Percentiles rank a stretch among this genome's conserved stretches.
Evolutionary conservation across 164 flowering plant species (phyloP).

Genomic region (Nymphaea thermarum): DNA sequence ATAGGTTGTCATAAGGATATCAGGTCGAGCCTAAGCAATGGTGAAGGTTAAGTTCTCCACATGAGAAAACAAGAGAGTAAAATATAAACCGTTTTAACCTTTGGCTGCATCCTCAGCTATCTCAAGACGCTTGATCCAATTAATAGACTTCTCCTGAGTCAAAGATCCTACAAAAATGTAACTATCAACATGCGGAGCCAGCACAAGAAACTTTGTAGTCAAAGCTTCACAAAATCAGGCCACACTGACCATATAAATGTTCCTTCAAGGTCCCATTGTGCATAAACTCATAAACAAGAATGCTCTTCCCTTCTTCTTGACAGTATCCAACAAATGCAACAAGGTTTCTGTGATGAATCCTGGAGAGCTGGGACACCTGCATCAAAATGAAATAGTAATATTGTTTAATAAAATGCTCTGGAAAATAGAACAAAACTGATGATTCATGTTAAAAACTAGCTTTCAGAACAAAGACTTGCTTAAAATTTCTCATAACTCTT

Average conservation of each 20-base stretch:
- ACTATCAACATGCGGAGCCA: not conserved
- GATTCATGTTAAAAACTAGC: too few species aligned
- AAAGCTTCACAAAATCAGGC: too few species aligned
- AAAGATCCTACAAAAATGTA: conserved; percentile 36
- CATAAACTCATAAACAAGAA: conserved; percentile 96
- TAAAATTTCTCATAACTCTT: too few species aligned
- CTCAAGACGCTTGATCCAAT: conserved; percentile 94
- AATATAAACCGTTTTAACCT: conserved; percentile 31
- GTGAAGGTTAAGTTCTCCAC: not conserved
- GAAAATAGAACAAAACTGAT: too few species aligned
- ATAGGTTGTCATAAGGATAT: not conserved
- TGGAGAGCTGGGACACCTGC: conserved; percentile 88
- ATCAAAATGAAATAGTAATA: not conserved
- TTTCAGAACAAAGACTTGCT: too few species aligned
- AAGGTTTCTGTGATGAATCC: conserved; percentile 95
- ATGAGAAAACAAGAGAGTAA: not conserved
- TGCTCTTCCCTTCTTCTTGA: conserved; percentile 79
- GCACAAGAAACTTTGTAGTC: not conserved
- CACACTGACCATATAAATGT: conserved; percentile 73
- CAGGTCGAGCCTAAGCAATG: too few species aligned
- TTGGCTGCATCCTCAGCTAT: conserved; percentile 98
- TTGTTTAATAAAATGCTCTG: too few species aligned
- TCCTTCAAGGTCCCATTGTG: conserved; percentile 97
- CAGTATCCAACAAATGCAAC: conserved; percentile 94
- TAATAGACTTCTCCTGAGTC: conserved; percentile 39